A percentile compares a stretch with the other conserved stretches of the same genome.
These are phyloP conservation scores for Filobasidium floriforme DNA, from an alignment of 768 basidiomycete genomes.

Conservation along the genomic window DNA sequence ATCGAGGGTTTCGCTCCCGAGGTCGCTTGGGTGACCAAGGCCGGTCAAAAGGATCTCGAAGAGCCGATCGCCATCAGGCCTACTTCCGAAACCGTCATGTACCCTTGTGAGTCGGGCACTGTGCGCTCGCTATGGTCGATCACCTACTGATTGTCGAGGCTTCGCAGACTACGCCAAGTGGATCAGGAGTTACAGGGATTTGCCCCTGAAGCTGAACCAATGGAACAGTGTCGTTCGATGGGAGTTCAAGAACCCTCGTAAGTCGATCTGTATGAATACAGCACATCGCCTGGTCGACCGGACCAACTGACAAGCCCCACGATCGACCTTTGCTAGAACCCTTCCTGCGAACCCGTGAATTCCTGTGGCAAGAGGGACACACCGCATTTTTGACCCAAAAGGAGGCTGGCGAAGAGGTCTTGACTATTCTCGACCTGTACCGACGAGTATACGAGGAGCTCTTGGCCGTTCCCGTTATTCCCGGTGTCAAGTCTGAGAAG, in stretches of 20 bases:
- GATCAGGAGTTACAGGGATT: slow-evolving; percentile 94
- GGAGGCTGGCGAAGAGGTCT: slow-evolving; percentile 87
- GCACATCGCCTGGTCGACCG: background rate
- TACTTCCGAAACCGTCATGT: slow-evolving; percentile 98
- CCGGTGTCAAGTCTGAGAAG: slow-evolving; percentile 95
- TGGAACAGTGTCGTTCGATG: slow-evolving; percentile 99
- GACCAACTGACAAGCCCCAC: background rate
- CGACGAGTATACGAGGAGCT: slow-evolving; percentile 92
- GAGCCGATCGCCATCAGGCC: slow-evolving; percentile 97
- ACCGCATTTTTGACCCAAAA: slow-evolving; percentile 81
- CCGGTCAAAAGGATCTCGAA: slow-evolving; percentile 86
- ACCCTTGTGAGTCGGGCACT: slow-evolving; percentile 66
- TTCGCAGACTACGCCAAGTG: slow-evolving; percentile 88
- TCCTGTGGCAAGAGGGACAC: slow-evolving; percentile 99
- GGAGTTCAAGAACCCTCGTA: slow-evolving; percentile 99
- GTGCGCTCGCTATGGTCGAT: too few relatives aligned
- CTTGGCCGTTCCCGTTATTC: slow-evolving; percentile 93
- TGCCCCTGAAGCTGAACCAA: slow-evolving; percentile 93
- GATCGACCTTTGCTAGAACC: slow-evolving; percentile 62
- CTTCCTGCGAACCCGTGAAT: slow-evolving; percentile 97
- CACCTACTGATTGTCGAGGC: background rate
- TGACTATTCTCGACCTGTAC: slow-evolving; percentile 90
- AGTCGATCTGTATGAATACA: slow-evolving; percentile 34
- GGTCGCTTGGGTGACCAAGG: slow-evolving; percentile 98
- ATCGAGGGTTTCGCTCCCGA: slow-evolving; percentile 99